phyloP scores from a whole-genome alignment of 1,284 basidiomycete genomes.

The Exobasidium cylindrosporum region DNA sequence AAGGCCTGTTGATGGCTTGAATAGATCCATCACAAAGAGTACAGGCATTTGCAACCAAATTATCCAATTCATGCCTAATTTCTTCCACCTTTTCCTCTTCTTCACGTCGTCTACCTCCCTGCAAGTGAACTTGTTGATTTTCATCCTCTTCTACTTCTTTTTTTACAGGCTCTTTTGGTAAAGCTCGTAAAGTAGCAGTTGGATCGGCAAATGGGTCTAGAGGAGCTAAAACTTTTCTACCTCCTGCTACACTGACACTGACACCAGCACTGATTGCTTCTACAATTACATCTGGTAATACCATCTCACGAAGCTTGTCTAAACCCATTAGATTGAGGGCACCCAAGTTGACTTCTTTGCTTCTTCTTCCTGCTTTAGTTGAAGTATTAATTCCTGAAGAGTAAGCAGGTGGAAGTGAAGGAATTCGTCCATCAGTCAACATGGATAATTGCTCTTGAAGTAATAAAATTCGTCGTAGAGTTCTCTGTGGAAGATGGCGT shows the following conservation, averaged over 20 bases:
- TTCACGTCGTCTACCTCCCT: constrained; percentile 19
- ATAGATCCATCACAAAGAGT: constrained; percentile 44
- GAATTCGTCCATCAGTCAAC: constrained; percentile 20
- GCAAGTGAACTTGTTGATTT: not conserved
- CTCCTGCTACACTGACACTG: constrained; percentile 40
- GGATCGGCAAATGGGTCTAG: constrained; percentile 46
- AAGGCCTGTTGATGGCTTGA: constrained; percentile 37
- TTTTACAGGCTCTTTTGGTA: not conserved
- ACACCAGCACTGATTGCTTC: constrained; percentile 48
- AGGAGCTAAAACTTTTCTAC: constrained; percentile 38
- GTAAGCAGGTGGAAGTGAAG: constrained; percentile 21
- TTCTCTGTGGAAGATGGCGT: constrained; percentile 40
- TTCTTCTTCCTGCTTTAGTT: not conserved
- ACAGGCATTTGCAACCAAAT: constrained; percentile 49
- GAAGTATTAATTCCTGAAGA: not conserved
- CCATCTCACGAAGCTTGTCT: constrained; percentile 27
- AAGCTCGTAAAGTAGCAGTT: constrained; percentile 2
- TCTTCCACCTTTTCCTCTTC: constrained; percentile 41
- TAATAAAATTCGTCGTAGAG: constrained; percentile 44
- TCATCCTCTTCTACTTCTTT: not conserved
- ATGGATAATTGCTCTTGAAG: constrained; percentile 34
- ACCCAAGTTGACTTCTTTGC: not conserved
- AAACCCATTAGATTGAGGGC: constrained; percentile 21
- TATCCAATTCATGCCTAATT: constrained; percentile 46
- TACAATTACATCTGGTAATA: constrained; percentile 47